A percentile compares a stretch with the other conserved stretches of the same genome.
Conservation (phyloP, 768 basidiomycete genomes). For the Mycena sanguinolenta region DNA sequence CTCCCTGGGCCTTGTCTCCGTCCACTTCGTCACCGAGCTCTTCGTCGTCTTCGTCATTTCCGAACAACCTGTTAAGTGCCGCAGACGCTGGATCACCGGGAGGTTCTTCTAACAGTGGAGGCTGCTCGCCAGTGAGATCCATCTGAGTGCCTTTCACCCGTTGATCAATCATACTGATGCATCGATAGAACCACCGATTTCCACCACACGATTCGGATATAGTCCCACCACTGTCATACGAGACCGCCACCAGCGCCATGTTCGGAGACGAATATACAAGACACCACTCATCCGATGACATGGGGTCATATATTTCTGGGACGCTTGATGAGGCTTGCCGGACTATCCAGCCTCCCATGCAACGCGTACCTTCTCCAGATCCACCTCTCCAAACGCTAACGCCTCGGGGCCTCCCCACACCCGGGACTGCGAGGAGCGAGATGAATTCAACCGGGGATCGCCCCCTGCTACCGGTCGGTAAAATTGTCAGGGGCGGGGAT, state of each 20-base stretch:
- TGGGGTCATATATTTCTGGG: neutral
- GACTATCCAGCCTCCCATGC: neutral
- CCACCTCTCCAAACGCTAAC: neutral
- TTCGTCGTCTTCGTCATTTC: neutral
- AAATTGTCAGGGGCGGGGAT: no score
- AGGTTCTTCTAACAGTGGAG: neutral
- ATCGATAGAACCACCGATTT: neutral
- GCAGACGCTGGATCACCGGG: neutral
- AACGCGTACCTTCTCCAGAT: neutral
- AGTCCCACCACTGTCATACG: neutral
- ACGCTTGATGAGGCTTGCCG: neutral
- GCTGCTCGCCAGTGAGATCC: neutral
- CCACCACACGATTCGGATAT: neutral
- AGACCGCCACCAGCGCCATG: neutral
- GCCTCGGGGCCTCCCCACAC: neutral
- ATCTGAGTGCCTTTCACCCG: neutral
- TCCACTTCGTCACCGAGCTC: neutral
- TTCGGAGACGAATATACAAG: neutral
- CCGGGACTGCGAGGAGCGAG: no score
- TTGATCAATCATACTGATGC: neutral
- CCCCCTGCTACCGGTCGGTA: no score
- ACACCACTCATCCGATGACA: neutral
- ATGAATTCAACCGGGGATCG: no score
- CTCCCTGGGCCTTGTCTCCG: neutral
- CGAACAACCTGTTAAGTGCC: neutral